Evolutionary conservation across 768 basidiomycete species (phyloP).

Genomic region (Rickenella mellea): DNA sequence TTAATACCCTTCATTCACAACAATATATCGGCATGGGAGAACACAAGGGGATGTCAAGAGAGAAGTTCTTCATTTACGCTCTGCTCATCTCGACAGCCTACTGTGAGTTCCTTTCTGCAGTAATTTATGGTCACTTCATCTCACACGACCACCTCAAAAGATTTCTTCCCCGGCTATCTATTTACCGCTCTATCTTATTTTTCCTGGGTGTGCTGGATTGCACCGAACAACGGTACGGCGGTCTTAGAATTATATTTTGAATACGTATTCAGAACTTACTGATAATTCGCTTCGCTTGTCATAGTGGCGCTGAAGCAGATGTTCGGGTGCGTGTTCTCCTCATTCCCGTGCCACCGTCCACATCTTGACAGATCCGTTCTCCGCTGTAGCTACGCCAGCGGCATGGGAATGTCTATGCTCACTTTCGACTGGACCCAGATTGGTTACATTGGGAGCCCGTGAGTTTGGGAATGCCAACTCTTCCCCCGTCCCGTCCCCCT

Average conservation of each 20-base stretch:
- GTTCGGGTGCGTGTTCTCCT: slow-evolving; percentile 44
- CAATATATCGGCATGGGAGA: slow-evolving; percentile 27
- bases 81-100: background rate
- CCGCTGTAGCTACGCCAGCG: slow-evolving; percentile 13
- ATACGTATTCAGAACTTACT: background rate
- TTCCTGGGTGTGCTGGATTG: slow-evolving; percentile 24
- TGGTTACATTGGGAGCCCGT: slow-evolving; percentile 21
- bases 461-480: slow-evolving; percentile 15
- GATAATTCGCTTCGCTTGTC: background rate
- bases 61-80: slow-evolving; percentile 54
- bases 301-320: slow-evolving; percentile 46
- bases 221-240: slow-evolving; percentile 12
- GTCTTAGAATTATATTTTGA: background rate
- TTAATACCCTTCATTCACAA: slow-evolving; percentile 30
- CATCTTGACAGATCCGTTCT: background rate
- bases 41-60: slow-evolving; percentile 57
- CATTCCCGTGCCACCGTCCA: background rate
- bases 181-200: slow-evolving; percentile 21
- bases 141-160: background rate
- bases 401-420: slow-evolving; percentile 61
- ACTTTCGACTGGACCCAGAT: slow-evolving; percentile 82
- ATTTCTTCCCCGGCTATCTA: slow-evolving; percentile 25
- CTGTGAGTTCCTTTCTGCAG: background rate
- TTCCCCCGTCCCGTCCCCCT: too few species aligned
- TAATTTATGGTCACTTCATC: background rate